A percentile compares a stretch with the other conserved stretches of the same genome.
phyloP scores from a whole-genome alignment of 495 filamentous ascomycete species.

The Geoglossum glabrum region DNA sequence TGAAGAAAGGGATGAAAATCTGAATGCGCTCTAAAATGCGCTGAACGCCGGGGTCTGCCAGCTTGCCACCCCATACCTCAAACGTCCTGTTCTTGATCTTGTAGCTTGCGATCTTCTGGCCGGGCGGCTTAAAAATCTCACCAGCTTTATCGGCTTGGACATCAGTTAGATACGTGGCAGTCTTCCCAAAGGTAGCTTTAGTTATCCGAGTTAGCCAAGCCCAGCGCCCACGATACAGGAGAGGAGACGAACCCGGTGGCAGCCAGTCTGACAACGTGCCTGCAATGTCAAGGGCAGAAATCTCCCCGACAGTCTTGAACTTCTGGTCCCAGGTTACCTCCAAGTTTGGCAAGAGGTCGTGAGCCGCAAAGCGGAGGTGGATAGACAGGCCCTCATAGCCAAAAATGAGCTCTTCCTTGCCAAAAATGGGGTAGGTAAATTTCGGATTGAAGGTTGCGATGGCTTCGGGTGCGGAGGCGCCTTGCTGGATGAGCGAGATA shows the following conservation, averaged over 20 bases:
- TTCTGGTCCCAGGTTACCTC: conserved; percentile 51
- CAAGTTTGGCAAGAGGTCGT: conserved; percentile 59
- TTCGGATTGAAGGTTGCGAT: conserved; percentile 54
- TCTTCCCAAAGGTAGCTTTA: conserved; percentile 40
- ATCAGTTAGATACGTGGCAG: conserved; percentile 36
- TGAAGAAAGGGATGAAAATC: conserved; percentile 67
- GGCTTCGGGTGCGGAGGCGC: conserved; percentile 31
- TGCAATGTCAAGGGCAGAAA: conserved; percentile 43
- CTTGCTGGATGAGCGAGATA: conserved; percentile 46
- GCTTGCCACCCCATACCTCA: conserved; percentile 40
- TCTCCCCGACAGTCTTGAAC: conserved; percentile 52
- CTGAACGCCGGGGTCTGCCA: conserved; percentile 36
- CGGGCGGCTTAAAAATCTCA: conserved; percentile 40
- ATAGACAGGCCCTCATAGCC: conserved; percentile 69
- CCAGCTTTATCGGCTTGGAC: conserved; percentile 30
- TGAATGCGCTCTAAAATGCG: conserved; percentile 57
- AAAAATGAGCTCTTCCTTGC: conserved; percentile 74
- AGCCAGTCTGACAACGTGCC: conserved; percentile 45
- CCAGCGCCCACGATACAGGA: conserved; percentile 1
- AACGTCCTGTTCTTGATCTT: conserved; percentile 27
- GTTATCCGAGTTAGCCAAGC: not conserved
- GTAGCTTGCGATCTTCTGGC: conserved; percentile 32
- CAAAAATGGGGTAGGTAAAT: conserved; percentile 85
- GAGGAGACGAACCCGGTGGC: conserved; percentile 33
- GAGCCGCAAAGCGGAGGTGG: conserved; percentile 56